Percentiles rank a stretch among this genome's conserved stretches.
These are phyloP conservation scores for Plasmodium adleri DNA, from an alignment of 169 alveolate species.

Conservation along the genomic window DNA sequence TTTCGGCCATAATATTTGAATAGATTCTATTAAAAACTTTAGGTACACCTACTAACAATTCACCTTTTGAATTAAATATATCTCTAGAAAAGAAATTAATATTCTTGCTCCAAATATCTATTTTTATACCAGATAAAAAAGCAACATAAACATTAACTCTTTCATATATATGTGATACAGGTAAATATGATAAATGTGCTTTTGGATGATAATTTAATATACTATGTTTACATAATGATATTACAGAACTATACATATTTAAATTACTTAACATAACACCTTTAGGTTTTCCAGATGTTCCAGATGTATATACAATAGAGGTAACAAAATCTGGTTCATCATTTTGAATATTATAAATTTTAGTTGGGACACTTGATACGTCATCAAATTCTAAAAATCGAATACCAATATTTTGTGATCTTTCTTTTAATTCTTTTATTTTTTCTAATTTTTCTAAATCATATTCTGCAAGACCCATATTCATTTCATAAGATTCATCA, in stretches of 20 bases:
- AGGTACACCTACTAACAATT: constrained; percentile 47
- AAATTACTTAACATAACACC: constrained; percentile 95
- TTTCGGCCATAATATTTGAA: constrained; percentile 18
- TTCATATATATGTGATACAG: constrained; percentile 97
- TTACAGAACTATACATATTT: constrained; percentile 38
- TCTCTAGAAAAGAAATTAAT: constrained; percentile 12
- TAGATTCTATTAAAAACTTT: constrained; percentile 45
- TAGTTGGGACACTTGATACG: neutral
- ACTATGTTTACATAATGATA: neutral
- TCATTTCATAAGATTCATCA: neutral
- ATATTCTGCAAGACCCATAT: neutral
- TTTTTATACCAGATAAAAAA: constrained; percentile 9
- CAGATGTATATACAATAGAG: constrained; percentile 97
- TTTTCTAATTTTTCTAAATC: neutral
- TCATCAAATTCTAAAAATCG: neutral
- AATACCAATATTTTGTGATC: neutral
- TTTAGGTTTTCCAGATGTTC: constrained; percentile 98
- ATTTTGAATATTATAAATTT: neutral
- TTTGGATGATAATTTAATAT: neutral
- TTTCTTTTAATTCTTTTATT: constrained; percentile 2
- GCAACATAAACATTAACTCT: constrained; percentile 83
- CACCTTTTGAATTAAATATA: neutral
- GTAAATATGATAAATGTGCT: constrained; percentile 93
- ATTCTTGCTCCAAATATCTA: constrained; percentile 46
- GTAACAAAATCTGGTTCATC: constrained; percentile 84